These are phyloP conservation scores for Candida sakaeoensis DNA, from an alignment of 805 yeast species.

Conservation along the genomic window DNA sequence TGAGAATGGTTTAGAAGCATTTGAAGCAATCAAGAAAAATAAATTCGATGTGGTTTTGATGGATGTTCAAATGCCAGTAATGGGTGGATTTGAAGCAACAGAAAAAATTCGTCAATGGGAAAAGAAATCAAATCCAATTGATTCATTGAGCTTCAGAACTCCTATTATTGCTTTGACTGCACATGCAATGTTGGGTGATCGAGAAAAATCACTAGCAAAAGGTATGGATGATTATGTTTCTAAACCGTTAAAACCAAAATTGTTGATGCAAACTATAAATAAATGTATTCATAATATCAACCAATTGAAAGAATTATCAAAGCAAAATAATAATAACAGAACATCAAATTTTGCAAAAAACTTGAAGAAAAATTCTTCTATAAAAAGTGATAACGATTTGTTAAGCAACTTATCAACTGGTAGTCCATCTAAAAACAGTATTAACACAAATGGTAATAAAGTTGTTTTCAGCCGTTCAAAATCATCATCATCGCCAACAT, in stretches of 20 bases:
- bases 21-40: slow-evolving; percentile 65
- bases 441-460: slow-evolving; percentile 7
- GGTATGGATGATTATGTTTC: slow-evolving; percentile 92
- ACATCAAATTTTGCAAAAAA: slow-evolving; percentile 45
- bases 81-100: slow-evolving; percentile 94
- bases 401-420: slow-evolving; percentile 14
- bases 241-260: slow-evolving; percentile 80
- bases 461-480: slow-evolving; percentile 6
- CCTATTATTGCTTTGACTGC: slow-evolving; percentile 91
- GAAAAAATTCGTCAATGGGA: slow-evolving; percentile 87
- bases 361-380: slow-evolving; percentile 34
- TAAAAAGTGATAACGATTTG: slow-evolving; percentile 15
- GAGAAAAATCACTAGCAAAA: slow-evolving; percentile 80
- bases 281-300: slow-evolving; percentile 74
- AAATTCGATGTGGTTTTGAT: slow-evolving; percentile 78
- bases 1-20: slow-evolving; percentile 81
- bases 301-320: slow-evolving; percentile 55
- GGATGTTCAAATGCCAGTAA: slow-evolving; percentile 95
- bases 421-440: slow-evolving; percentile 6
- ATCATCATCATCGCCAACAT: slow-evolving; percentile 10
- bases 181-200: slow-evolving; percentile 91
- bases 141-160: slow-evolving; percentile 66
- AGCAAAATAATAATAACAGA: slow-evolving; percentile 43
- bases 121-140: slow-evolving; percentile 67
- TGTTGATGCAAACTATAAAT: slow-evolving; percentile 78